phyloP scores from a whole-genome alignment of 768 basidiomycete species.

The Collybiopsis confluens region DNA sequence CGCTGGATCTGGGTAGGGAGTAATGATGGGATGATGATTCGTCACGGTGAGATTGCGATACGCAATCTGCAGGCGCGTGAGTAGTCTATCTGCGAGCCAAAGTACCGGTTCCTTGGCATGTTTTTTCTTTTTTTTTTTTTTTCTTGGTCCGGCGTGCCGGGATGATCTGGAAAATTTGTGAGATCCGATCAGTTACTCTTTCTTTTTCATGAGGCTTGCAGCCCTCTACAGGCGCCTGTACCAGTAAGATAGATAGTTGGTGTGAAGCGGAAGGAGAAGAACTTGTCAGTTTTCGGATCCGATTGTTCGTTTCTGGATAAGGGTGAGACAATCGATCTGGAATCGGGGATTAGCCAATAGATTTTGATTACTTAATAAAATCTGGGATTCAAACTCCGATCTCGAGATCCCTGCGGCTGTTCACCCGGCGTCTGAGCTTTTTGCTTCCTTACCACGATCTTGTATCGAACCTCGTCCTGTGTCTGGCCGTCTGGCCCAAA shows the following conservation, averaged over 20 bases:
- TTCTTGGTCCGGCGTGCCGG: too few relatives aligned
- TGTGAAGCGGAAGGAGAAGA: background rate
- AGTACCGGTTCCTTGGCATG: background rate
- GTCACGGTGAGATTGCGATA: slow-evolving; percentile 6
- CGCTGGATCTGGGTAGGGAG: background rate
- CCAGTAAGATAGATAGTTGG: background rate
- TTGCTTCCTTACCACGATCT: slow-evolving; percentile 2
- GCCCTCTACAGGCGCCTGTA: too few relatives aligned
- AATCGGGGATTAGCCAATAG: slow-evolving; percentile 15
- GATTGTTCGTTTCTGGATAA: background rate
- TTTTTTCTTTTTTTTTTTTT: background rate
- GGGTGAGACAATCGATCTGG: slow-evolving; percentile 18
- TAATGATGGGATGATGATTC: background rate
- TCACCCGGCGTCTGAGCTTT: background rate
- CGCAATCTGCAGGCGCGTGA: background rate
- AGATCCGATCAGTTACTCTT: slow-evolving; percentile 2
- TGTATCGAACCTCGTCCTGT: background rate
- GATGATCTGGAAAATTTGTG: background rate
- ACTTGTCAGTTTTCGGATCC: slow-evolving; percentile 4
- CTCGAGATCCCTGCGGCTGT: slow-evolving; percentile 2
- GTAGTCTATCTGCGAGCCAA: slow-evolving; percentile 4
- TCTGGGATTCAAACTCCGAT: slow-evolving; percentile 1
- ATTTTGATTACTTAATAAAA: background rate
- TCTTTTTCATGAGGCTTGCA: too few relatives aligned
- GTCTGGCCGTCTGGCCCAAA: too few relatives aligned